phyloP scores from a whole-genome alignment of 2,329 filamentous ascomycete species.

The Chrysosphaeria jannelii region DNA sequence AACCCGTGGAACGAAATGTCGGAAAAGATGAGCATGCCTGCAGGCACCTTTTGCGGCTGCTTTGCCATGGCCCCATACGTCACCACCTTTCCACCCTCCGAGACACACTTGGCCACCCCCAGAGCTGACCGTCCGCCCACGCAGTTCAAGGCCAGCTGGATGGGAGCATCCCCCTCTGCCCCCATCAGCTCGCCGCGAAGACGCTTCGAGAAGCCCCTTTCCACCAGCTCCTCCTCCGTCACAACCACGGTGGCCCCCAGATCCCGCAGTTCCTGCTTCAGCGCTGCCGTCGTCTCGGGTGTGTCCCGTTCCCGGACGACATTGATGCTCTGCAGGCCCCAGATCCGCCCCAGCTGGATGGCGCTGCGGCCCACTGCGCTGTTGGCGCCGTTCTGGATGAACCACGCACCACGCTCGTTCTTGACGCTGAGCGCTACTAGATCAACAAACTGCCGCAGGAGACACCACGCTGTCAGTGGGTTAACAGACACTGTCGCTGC shows the following conservation, averaged over 20 bases:
- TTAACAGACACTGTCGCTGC: slow-evolving; percentile 78
- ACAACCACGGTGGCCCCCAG: slow-evolving; percentile 27
- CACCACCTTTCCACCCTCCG: slow-evolving; percentile 41
- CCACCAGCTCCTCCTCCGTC: slow-evolving; percentile 22
- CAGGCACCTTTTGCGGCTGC: slow-evolving; percentile 54
- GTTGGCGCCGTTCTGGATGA: slow-evolving; percentile 92
- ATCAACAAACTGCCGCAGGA: slow-evolving; percentile 52
- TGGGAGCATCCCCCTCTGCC: slow-evolving; percentile 20
- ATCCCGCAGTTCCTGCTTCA: slow-evolving; percentile 19
- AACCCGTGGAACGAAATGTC: slow-evolving; percentile 73
- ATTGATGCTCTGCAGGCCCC: slow-evolving; percentile 80
- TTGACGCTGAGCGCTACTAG: slow-evolving; percentile 15
- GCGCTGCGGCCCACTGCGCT: slow-evolving; percentile 73
- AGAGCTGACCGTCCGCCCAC: slow-evolving; percentile 71
- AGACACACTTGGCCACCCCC: slow-evolving; percentile 44
- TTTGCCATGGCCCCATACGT: slow-evolving; percentile 92
- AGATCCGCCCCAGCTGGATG: slow-evolving; percentile 60
- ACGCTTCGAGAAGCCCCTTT: slow-evolving; percentile 26
- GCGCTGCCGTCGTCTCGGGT: slow-evolving; percentile 27
- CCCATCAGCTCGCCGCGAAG: slow-evolving; percentile 33
- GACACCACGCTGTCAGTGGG: slow-evolving; percentile 77
- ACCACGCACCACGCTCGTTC: slow-evolving; percentile 41
- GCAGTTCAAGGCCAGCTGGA: slow-evolving; percentile 68
- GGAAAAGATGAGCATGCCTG: slow-evolving; percentile 76
- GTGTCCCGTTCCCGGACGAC: slow-evolving; percentile 46